Base-by-base conservation (phyloP, 768 basidiomycete genomes). In the Candolleomyces aberdarensis region DNA sequence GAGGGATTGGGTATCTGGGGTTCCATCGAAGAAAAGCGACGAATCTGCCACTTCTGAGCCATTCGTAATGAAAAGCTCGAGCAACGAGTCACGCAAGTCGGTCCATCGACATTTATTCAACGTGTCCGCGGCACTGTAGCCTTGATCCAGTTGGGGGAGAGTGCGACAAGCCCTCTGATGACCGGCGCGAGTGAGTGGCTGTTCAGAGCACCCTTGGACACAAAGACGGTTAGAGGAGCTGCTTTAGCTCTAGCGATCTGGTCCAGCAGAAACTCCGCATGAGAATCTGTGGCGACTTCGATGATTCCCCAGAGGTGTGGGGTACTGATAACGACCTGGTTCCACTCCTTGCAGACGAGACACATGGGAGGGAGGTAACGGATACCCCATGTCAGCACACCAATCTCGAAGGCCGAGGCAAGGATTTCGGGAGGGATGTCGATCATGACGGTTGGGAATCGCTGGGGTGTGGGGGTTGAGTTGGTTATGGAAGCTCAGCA, bases 301-400 rank as follows among this genome's bases (percentile, higher is more conserved):
- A 76, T 59, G 43, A 74, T 72, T 1, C 73, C 73, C 72, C 72
- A 74, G 9, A 76, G 65, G 4, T 69, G 69, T n/a, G 74, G 74
- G 0, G 71, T 74, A 43, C 64, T 66, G 3, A 60, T 49, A 43
- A 73, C 58, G 31, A 72, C 63, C 49, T 67, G 63, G 58, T 69
- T 62, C 67, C 72, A 76, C 20, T 51, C 32, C 5, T 58, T 63
- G 60, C 69, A 74, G 19, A 74, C 73, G 17, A 66, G 62, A 31
- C 71, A 67, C 4, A 73, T 56, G 1, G 71, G 68, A 2, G 67
- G 66, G 15, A 74, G 67, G 58, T 69, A 71, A 6, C 59, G 62
- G 48, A 71, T 66, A 40, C 69, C 72, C 63, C 69, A 71, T 19
- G 66, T 63, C 20, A 72, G 62, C 6, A 71, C 66, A 1, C 69